These are phyloP conservation scores for Phialophora macrospora DNA, from an alignment of 2,329 filamentous ascomycete genomes.

Conservation along the genomic window DNA sequence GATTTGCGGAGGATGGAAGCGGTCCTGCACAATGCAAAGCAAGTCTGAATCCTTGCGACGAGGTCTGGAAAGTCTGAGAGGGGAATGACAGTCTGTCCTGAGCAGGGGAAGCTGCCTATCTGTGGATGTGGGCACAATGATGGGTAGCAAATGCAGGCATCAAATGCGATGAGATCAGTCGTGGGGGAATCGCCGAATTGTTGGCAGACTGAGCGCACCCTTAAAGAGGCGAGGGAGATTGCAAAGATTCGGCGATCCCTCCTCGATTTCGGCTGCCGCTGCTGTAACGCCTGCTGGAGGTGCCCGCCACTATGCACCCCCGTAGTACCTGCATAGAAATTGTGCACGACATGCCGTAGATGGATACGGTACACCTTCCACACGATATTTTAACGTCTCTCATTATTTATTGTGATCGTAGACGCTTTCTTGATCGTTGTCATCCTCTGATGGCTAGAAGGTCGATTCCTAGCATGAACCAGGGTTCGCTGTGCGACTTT, in stretches of 20 bases:
- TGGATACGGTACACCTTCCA: too few species aligned
- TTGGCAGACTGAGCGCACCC: conserved; percentile 21
- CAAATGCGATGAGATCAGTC: conserved; percentile 29
- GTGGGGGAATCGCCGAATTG: conserved; percentile 28
- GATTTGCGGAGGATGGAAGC: conserved; percentile 6
- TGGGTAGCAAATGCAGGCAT: conserved; percentile 12
- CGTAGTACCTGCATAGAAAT: neutral
- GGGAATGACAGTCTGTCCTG: conserved; percentile 2
- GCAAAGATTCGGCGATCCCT: neutral
- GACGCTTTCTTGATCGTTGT: neutral
- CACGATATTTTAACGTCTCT: neutral
- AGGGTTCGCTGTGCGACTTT: neutral
- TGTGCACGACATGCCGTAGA: neutral
- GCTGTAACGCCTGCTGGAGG: neutral
- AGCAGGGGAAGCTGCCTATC: neutral
- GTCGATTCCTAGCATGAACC: neutral
- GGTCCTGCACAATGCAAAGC: neutral
- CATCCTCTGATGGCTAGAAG: neutral
- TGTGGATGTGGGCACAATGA: neutral
- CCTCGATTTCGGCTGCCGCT: neutral
- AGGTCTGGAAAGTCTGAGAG: neutral
- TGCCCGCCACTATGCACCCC: neutral
- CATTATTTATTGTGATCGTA: neutral
- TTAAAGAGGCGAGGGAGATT: conserved; percentile 1
- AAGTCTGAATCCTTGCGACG: conserved; percentile 2